phyloP scores from a whole-genome alignment of 2,329 filamentous ascomycete genomes.

The Lachnellula hyalina region DNA sequence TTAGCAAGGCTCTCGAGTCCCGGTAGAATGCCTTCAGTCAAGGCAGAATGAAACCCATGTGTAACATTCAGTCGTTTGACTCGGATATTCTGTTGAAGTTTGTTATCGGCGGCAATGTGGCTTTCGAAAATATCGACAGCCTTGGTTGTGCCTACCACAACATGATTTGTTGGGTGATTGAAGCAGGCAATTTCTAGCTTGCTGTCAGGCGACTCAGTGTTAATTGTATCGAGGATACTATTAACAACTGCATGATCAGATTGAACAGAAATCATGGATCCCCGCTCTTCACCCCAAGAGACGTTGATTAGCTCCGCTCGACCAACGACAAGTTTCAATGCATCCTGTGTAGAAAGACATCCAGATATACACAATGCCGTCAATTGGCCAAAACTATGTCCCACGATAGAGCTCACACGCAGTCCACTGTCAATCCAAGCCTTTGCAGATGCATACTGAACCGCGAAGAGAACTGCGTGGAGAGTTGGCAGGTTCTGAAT shows the following conservation, averaged over 20 bases:
- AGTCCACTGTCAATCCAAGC: constrained; percentile 18
- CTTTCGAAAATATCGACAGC: constrained; percentile 23
- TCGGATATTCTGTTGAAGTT: background rate
- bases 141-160: constrained; percentile 27
- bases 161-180: constrained; percentile 28
- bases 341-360: constrained; percentile 28
- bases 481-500: constrained; percentile 8
- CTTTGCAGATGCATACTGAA: constrained; percentile 18
- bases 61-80: background rate
- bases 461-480: constrained; percentile 13
- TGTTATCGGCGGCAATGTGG: background rate
- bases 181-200: constrained; percentile 29
- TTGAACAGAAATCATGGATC: constrained; percentile 33
- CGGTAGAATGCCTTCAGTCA: constrained; percentile 3
- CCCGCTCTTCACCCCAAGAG: constrained; percentile 32
- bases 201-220: background rate
- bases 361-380: constrained; percentile 34
- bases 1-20: background rate
- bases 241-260: background rate
- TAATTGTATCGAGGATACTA: background rate
- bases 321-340: constrained; percentile 26
- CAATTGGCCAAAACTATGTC: constrained; percentile 38
- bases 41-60: constrained; percentile 24
- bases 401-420: constrained; percentile 16
- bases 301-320: constrained; percentile 32